Evolutionary conservation across 2,329 filamentous ascomycete genomes (phyloP), one percentile per base, ranked within the genome.

Genomic region (Aureobasidium mangrovei): DNA sequence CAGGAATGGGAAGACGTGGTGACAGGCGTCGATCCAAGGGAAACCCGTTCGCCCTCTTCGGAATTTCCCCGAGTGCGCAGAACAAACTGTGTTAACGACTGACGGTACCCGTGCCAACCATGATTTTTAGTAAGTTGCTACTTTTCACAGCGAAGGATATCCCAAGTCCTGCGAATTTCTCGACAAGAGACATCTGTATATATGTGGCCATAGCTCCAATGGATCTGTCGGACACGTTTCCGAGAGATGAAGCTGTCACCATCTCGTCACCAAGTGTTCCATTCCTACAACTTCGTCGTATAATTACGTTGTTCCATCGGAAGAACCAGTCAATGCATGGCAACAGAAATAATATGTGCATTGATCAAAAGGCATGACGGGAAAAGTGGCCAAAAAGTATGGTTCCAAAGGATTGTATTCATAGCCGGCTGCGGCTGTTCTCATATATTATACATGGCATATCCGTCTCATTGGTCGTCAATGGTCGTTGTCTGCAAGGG

Each of bases 341-440:
- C 32, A 35, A 10, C 32, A 35, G 32, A 35, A 35, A 7, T 7
- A 7, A 35, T 35, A 7, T 10, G 2, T 10, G 10, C 32, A 10
- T 7, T 35, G 32, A 10, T 35, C 32, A 42, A 12, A 10, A 43
- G 1, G n/a, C 26, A 35, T 35, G 10, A 10, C 10, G 10, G 6
- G 6, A 35, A 35, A 8, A 29, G 10, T 10, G 10, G 7, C 1
- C 0, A 52, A 27, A 10, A 8, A 12, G 29, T 29, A 43, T 7
- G 24, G 7, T 10, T 39, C 6, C 36, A 39, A 42, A 42, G 9
- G 27, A 18, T 52, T 18, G 29, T 43, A 36, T 52, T 43, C 31
- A 29, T 43, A 10, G 39, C 48, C 48, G 48, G 39, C 48, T 52
- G 48, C 48, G 48, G 48, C 48, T 36, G 4, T 29, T 43, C 31